Base-by-base conservation (phyloP, 805 yeast genomes). In the Pichia nakasei region DNA sequence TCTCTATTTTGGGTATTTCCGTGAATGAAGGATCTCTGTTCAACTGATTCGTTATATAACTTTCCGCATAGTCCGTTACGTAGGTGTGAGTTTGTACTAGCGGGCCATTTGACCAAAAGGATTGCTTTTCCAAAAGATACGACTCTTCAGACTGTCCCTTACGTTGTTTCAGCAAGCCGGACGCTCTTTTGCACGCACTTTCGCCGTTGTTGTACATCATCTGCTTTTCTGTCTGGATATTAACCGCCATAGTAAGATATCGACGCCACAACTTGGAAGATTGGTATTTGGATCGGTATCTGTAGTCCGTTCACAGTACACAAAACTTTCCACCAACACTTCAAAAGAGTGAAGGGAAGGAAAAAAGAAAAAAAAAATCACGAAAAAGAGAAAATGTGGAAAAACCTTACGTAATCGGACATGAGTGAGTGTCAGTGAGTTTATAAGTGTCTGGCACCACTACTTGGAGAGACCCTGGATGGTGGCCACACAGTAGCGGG, bases 101-200 rank as follows among this genome's bases (percentile, higher is more conserved):
- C 0, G 95, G 93, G 0, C 94, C 94, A 0, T 65, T 56, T 0
- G 52, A 39, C 49, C 60, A 61, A 55, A 77, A 86, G 53, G 70
- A 73, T 3, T 49, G 48, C 48, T 66, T 64, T 59, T 87, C 91
- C 9, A 47, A 55, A 29, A 56, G 62, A 50, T 64, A 87, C 45
- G 75, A 83, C 43, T 80, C 89, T 35, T 76, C 78, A 0, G 82
- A 55, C 56, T 87, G 96, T 0, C 79, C 80, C 53, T 83, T 85
- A 35, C 96, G 71, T 22, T 69, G 59, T 44, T 69, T 72, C 4
- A 59, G 55, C 44, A 68, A 64, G 0, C 79, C 79, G 1, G 75
- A 68, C 1, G 73, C 64, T 45, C 67, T 72, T 31, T 63, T 59
- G 5, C 73, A 75, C 3, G 63, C 48, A 2, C 73, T 74, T 48